Percentiles rank a stretch among this genome's conserved stretches.
These are phyloP conservation scores for Camellia granthamiana DNA, from an alignment of 148 eudicot species.

Conservation along the genomic window DNA sequence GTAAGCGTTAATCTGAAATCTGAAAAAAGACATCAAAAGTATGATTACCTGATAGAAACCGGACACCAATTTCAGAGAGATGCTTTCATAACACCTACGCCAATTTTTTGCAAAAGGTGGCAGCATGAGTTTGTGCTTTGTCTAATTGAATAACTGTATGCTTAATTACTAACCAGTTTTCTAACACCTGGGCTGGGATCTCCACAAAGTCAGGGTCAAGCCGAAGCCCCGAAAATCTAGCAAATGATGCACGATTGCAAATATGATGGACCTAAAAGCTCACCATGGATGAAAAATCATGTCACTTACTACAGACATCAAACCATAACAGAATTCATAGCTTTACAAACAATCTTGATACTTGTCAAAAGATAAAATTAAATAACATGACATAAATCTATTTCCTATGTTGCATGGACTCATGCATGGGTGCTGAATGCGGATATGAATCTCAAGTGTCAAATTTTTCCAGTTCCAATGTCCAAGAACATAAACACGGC, in stretches of 20 bases:
- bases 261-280: slow-evolving; percentile 71
- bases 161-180: slow-evolving; percentile 62
- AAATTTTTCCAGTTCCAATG: too few species aligned
- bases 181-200: slow-evolving; percentile 85
- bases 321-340: slow-evolving; percentile 3
- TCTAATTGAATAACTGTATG: not conserved
- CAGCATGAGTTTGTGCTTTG: slow-evolving; percentile 7
- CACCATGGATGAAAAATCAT: slow-evolving; percentile 19
- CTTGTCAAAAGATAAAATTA: not conserved
- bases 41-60: slow-evolving; percentile 86
- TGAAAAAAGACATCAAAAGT: slow-evolving; percentile 5
- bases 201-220: slow-evolving; percentile 94
- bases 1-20: not conserved
- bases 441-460: too few species aligned
- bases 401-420: too few species aligned
- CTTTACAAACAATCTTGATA: not conserved
- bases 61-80: slow-evolving; percentile 68
- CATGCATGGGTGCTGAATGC: too few species aligned
- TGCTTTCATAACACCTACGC: slow-evolving; percentile 82
- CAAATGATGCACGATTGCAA: slow-evolving; percentile 84
- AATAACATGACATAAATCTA: too few species aligned
- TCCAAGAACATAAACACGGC: too few species aligned
- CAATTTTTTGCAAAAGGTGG: slow-evolving; percentile 14
- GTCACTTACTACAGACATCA: slow-evolving; percentile 12
- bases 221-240: slow-evolving; percentile 87